A percentile compares a stretch with the other conserved stretches of the same genome.
phyloP scores from a whole-genome alignment of 2,329 filamentous ascomycete species.

The Zymoseptoria crescenta region DNA sequence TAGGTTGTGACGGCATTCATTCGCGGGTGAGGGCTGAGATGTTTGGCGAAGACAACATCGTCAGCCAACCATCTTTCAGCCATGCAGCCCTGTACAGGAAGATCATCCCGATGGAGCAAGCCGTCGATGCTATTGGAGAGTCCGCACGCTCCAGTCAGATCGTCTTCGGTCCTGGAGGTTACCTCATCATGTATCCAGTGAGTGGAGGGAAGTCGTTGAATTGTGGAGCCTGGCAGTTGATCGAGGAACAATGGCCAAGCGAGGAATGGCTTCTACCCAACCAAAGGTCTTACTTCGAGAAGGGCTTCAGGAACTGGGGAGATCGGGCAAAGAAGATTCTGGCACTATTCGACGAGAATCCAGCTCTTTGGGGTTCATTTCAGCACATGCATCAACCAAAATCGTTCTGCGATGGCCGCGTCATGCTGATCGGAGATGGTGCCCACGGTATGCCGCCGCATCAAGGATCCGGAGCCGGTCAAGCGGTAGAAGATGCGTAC shows the following conservation, averaged over 20 bases:
- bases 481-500: slow-evolving; percentile 50
- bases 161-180: slow-evolving; percentile 45
- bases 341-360: slow-evolving; percentile 32
- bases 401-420: slow-evolving; percentile 34
- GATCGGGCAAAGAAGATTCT: slow-evolving; percentile 33
- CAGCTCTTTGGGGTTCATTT: slow-evolving; percentile 42
- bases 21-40: slow-evolving; percentile 47
- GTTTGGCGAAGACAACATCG: slow-evolving; percentile 41
- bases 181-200: slow-evolving; percentile 56
- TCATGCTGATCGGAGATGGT: slow-evolving; percentile 58
- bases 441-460: slow-evolving; percentile 59
- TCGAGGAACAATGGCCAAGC: slow-evolving; percentile 31
- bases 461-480: slow-evolving; percentile 52
- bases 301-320: slow-evolving; percentile 39
- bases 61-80: slow-evolving; percentile 44
- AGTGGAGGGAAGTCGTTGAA: slow-evolving; percentile 51
- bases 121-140: slow-evolving; percentile 28
- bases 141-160: slow-evolving; percentile 18
- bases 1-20: slow-evolving; percentile 60
- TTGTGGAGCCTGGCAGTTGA: slow-evolving; percentile 40
- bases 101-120: slow-evolving; percentile 51
- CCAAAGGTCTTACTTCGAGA: slow-evolving; percentile 34
- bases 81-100: slow-evolving; percentile 55
- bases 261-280: slow-evolving; percentile 35
- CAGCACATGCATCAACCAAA: slow-evolving; percentile 31